Conservation (phyloP, 2,329 filamentous ascomycete species). For the Ophiostoma sp. region DNA sequence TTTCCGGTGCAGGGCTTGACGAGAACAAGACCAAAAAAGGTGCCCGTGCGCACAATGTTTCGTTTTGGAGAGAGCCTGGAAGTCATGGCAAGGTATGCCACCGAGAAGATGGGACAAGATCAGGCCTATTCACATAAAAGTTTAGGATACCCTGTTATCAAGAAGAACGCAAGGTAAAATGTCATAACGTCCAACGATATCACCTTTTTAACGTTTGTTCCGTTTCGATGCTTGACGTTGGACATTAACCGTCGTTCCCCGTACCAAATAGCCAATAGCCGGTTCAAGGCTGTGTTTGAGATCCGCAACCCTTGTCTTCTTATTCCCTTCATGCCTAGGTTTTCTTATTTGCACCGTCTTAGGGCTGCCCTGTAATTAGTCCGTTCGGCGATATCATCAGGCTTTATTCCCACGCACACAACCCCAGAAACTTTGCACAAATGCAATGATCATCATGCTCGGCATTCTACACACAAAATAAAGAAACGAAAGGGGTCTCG, state of each 20-base stretch:
- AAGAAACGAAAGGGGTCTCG: neutral
- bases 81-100: neutral
- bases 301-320: neutral
- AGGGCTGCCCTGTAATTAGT: neutral
- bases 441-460: neutral
- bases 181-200: neutral
- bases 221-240: neutral
- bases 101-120: neutral
- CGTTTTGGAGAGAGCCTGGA: constrained; percentile 2
- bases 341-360: neutral
- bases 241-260: neutral
- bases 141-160: neutral
- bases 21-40: neutral
- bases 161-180: neutral
- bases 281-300: neutral
- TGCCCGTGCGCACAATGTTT: constrained; percentile 19
- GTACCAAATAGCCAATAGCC: neutral
- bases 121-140: neutral
- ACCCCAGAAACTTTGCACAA: neutral
- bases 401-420: neutral
- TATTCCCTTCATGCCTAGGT: neutral
- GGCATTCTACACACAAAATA: neutral
- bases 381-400: neutral
- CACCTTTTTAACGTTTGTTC: neutral
- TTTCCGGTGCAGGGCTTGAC: neutral